phyloP scores from a whole-genome alignment of 176 grass and related monocot species.

The Cenchrus fungigraminus region DNA sequence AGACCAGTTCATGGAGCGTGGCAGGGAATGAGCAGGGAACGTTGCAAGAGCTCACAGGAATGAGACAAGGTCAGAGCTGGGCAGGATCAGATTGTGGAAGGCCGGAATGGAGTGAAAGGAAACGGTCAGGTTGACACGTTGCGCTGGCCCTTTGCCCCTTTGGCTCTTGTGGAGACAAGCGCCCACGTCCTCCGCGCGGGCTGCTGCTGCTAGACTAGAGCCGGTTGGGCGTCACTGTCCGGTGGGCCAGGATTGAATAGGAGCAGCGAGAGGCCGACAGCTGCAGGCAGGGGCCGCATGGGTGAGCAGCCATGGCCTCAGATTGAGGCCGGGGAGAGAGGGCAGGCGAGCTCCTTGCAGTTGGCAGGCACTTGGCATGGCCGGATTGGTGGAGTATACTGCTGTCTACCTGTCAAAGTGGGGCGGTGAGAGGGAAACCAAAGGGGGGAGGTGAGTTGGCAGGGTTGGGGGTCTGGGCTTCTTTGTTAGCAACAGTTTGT shows the following conservation, averaged over 20 bases:
- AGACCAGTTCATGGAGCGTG: background rate
- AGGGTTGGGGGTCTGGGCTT: slow-evolving; percentile 20
- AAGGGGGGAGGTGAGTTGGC: slow-evolving; percentile 26
- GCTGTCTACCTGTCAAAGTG: slow-evolving; percentile 43
- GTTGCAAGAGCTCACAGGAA: slow-evolving; percentile 34
- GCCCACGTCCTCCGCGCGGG: slow-evolving; percentile 30
- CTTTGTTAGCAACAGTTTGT: slow-evolving; percentile 29
- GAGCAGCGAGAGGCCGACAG: slow-evolving; percentile 27
- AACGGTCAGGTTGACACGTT: slow-evolving; percentile 30
- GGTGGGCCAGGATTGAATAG: background rate
- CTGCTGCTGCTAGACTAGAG: slow-evolving; percentile 1
- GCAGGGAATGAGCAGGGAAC: background rate
- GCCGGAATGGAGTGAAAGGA: background rate
- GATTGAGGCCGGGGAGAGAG: slow-evolving; percentile 19
- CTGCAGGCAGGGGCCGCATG: slow-evolving; percentile 15
- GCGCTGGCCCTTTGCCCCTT: slow-evolving; percentile 31
- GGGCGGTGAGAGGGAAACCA: slow-evolving; percentile 44
- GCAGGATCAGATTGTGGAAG: slow-evolving; percentile 31
- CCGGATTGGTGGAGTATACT: slow-evolving; percentile 45
- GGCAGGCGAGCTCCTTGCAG: background rate
- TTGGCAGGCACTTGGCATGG: slow-evolving; percentile 25
- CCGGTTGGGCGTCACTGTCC: slow-evolving; percentile 41
- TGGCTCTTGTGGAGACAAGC: slow-evolving; percentile 46
- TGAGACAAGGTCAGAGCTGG: slow-evolving; percentile 14
- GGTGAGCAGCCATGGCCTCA: slow-evolving; percentile 8